A percentile compares a stretch with the other conserved stretches of the same genome.
phyloP scores from a whole-genome alignment of 2,329 filamentous ascomycete genomes.

The Rutstroemia sp. region DNA sequence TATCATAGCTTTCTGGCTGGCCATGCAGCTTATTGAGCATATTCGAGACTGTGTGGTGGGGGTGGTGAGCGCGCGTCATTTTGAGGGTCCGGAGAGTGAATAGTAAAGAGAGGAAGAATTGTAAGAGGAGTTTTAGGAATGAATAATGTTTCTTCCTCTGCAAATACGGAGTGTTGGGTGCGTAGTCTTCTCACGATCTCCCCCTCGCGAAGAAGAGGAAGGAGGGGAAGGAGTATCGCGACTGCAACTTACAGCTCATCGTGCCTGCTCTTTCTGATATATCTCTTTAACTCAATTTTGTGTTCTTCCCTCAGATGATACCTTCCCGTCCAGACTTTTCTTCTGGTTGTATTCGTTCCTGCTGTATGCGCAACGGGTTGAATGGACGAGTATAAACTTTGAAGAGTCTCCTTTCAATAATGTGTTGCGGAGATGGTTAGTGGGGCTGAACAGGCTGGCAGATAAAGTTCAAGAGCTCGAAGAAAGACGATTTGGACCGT shows the following conservation, averaged over 20 bases:
- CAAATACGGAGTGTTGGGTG: not conserved
- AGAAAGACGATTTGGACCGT: not conserved
- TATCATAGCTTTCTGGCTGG: conserved; percentile 97
- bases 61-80: conserved; percentile 6
- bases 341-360: not conserved
- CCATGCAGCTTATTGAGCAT: conserved; percentile 96
- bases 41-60: conserved; percentile 54
- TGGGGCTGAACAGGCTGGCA: conserved; percentile 11
- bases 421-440: conserved; percentile 6
- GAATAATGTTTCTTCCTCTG: not conserved
- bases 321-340: not conserved
- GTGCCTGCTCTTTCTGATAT: conserved; percentile 18
- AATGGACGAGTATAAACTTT: not conserved
- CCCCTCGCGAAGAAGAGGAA: not conserved
- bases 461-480: conserved; percentile 1
- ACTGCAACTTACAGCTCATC: conserved; percentile 28
- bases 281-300: conserved; percentile 8
- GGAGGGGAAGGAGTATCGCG: conserved; percentile 7
- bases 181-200: not conserved
- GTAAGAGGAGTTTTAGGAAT: not conserved
- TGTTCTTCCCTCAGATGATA: not conserved
- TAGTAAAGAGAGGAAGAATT: not conserved
- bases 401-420: conserved; percentile 2
- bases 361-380: not conserved
- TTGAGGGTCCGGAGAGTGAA: not conserved